Conservation (phyloP, 2,329 filamentous ascomycete genomes). For the Pestalotiopsis sp. region DNA sequence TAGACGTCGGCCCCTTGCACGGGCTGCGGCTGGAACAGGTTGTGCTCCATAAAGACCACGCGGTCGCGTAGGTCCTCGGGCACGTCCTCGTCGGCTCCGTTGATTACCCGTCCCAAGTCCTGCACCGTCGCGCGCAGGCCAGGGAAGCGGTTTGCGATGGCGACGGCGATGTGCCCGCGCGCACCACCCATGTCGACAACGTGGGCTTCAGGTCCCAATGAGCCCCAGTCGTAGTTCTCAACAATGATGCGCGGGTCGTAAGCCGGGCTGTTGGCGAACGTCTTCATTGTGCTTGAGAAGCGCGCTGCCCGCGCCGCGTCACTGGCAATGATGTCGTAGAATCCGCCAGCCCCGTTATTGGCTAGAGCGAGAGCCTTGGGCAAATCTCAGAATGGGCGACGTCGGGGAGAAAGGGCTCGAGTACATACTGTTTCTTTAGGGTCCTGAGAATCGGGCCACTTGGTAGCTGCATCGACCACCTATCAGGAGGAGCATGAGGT, state of each 20-base stretch:
- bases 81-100: conserved; percentile 19
- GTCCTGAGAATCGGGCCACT: too few species aligned
- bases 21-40: conserved; percentile 22
- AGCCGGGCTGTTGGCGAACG: background rate
- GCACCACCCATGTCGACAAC: conserved; percentile 27
- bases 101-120: conserved; percentile 29
- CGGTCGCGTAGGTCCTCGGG: conserved; percentile 15
- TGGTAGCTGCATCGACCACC: background rate
- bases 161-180: conserved; percentile 25
- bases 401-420: too few species aligned
- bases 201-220: conserved; percentile 4
- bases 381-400: too few species aligned
- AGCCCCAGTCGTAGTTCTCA: conserved; percentile 7
- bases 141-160: conserved; percentile 26
- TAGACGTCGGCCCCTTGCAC: conserved; percentile 38
- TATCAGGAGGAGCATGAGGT: background rate
- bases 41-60: conserved; percentile 19
- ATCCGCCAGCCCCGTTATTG: too few species aligned
- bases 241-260: background rate
- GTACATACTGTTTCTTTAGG: too few species aligned
- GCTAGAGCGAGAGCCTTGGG: too few species aligned
- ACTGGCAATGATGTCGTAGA: background rate
- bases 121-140: conserved; percentile 35
- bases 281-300: background rate
- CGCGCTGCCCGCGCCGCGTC: background rate